Evolutionary conservation across 129 eudicot genomes (phyloP).

Genomic region (Centrapalus pauciflorus): DNA sequence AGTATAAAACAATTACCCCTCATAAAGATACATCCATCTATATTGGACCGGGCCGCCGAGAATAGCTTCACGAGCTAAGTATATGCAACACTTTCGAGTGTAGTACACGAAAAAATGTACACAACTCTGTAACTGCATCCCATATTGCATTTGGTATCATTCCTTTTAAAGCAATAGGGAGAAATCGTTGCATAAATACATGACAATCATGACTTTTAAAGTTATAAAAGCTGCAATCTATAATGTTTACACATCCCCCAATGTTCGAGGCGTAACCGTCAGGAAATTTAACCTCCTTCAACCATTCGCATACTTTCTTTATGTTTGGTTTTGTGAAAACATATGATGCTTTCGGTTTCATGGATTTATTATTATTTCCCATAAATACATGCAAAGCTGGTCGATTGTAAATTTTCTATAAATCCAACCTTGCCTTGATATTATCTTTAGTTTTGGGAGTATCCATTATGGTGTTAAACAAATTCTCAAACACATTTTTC

Average conservation of each 20-base stretch:
- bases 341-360: slow-evolving; percentile 1
- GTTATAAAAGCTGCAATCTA: background rate
- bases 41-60: background rate
- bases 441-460: slow-evolving; percentile 15
- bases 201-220: slow-evolving; percentile 16
- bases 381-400: background rate
- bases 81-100: background rate
- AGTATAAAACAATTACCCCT: background rate
- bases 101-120: background rate
- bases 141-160: background rate
- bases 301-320: background rate
- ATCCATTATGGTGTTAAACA: slow-evolving; percentile 13
- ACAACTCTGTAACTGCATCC: background rate
- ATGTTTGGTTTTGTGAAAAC: background rate
- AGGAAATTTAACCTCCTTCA: slow-evolving; percentile 1
- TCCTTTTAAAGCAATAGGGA: background rate
- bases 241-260: background rate
- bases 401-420: background rate
- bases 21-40: slow-evolving; percentile 4
- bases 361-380: no score
- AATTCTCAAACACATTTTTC: slow-evolving; percentile 12
- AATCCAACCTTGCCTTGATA: background rate
- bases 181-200: background rate
- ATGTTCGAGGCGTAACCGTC: slow-evolving; percentile 12
- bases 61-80: background rate